These are phyloP conservation scores for Cyberlindnera subsufficiens DNA, from an alignment of 805 yeast species.

Conservation along the genomic window DNA sequence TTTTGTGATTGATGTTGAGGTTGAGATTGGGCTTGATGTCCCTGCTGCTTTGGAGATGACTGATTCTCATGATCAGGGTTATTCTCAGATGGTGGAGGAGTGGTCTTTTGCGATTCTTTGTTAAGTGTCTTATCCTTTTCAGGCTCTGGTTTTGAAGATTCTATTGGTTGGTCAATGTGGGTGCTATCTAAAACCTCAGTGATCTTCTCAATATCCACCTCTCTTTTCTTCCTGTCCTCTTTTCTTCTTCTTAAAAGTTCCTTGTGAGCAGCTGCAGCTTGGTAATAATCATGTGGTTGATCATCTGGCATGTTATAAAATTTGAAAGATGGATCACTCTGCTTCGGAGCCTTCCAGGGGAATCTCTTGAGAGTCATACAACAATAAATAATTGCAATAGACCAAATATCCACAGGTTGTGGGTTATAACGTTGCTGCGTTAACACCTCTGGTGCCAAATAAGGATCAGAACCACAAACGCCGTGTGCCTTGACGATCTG, in stretches of 20 bases:
- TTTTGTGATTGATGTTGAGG: slow-evolving; percentile 2
- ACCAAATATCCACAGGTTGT: slow-evolving; percentile 77
- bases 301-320: slow-evolving; percentile 65
- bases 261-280: slow-evolving; percentile 70
- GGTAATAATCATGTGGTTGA: slow-evolving; percentile 66
- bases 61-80: neutral
- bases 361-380: slow-evolving; percentile 82
- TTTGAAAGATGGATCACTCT: slow-evolving; percentile 62
- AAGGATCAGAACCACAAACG: slow-evolving; percentile 82
- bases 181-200: slow-evolving; percentile 13
- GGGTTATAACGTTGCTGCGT: slow-evolving; percentile 54
- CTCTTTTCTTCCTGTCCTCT: slow-evolving; percentile 32
- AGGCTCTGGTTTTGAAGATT: neutral
- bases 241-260: slow-evolving; percentile 53
- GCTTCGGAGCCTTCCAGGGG: slow-evolving; percentile 82
- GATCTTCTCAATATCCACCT: neutral
- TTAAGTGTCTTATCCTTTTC: neutral
- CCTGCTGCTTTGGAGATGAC: neutral
- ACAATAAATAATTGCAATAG: slow-evolving; percentile 77
- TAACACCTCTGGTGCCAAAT: slow-evolving; percentile 77
- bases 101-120: neutral
- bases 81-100: too few relatives aligned
- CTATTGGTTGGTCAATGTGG: slow-evolving; percentile 6
- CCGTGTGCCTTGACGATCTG: slow-evolving; percentile 61
- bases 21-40: slow-evolving; percentile 1